Base-by-base conservation (phyloP, 345 rosid species). In the Schrenkiella parvula region DNA sequence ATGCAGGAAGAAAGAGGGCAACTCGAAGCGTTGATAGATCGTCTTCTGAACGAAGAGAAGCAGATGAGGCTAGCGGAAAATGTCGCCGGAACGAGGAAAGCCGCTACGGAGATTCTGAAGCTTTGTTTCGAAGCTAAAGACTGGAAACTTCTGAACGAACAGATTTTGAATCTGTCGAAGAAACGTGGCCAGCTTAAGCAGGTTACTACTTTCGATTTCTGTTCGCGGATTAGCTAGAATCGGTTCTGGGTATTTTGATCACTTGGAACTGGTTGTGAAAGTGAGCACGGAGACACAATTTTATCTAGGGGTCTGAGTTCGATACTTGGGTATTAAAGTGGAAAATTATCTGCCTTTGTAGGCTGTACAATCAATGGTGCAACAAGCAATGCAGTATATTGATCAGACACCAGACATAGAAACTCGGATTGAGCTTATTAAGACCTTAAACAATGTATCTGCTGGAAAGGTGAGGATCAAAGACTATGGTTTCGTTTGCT, bases 351-450 rank as follows among this genome's bases (percentile, higher is more conserved):
- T 71, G 6, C 0, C 13, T 43, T 28, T 44, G 11, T 76, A 92
- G 98, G 98, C 89, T 53, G 91, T 90, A 34, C 85, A 90, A 68
- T 89, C 90, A 2, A 84, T 92, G 95, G 98, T 92, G 67, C 95
- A 90, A 81, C 95, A 92, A 78, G 98, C 95, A 38, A 92, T 90
- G 92, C 81, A 80, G 53, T 92, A 87, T 62, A 92, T 87, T 79
- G 98, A 92, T 60, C 80, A 84, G 81, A 90, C 95, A n/a, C 96
- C 95, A 4, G 96, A 92, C 66, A 60, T 88, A 38, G 96, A 88
- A 64, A 81, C 92, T 38, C 86, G 83, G 39, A 80, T 90, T 50
- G 98, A 92, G 77, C 91, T 92, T 63, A 92, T 92, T 26, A 80
- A 88, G 71, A 85, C 90, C 0, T 78, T 89, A 9, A 88, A 87